Base-by-base conservation (phyloP, 371 early-diverging fungal genomes). In the Lichtheimia ornata region DNA sequence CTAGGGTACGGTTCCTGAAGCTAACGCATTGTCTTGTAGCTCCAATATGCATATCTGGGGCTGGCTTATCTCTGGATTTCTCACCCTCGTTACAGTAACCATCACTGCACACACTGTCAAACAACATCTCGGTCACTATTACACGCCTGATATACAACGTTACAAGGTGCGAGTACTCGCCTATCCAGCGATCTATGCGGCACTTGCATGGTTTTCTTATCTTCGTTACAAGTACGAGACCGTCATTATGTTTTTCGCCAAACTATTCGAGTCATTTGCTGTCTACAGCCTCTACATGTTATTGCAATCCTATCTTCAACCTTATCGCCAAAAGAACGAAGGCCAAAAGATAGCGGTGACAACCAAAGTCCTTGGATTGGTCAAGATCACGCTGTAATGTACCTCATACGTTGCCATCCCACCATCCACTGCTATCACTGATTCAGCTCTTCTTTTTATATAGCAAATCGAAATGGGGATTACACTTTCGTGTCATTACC, bases 391-490 rank as follows among this genome's bases (percentile, higher is more conserved):
- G 44, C 56, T 81, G 81, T 80, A 73, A 69, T 5, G 71, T 62
- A 24, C 25, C 15, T 11, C 11, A 9, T 53, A 9, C 3, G 13
- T 1, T 0, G 24, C 28, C 45, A 53, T 24, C 51, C 7, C 20
- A n/a, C n/a, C 0, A 5, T 13, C 20, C 27, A 18, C 15, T n/a
- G n/a, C n/a, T 22, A 5, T 30, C 50, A 50, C 20, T 18, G 27
- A 50, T 24, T 40, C n/a, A 54, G 40, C 53, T 6, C 7, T n/a
- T 28, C 18, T 14, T 43, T 20, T n/a, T 41, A 50, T 3, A 25
- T 63, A 80, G 81, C 22, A 66, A 77, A 65, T 81, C 81, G 4
- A 77, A 76, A 54, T 81, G 73, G 71, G 81, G 81, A 15, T 55
- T 81, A 15, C 81, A 81, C 52, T 81, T 66, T 55, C 65, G 78